Percentiles rank a stretch among this genome's conserved stretches.
Conservation (phyloP, 2,329 filamentous ascomycete genomes). For the Penicillium sp. region DNA sequence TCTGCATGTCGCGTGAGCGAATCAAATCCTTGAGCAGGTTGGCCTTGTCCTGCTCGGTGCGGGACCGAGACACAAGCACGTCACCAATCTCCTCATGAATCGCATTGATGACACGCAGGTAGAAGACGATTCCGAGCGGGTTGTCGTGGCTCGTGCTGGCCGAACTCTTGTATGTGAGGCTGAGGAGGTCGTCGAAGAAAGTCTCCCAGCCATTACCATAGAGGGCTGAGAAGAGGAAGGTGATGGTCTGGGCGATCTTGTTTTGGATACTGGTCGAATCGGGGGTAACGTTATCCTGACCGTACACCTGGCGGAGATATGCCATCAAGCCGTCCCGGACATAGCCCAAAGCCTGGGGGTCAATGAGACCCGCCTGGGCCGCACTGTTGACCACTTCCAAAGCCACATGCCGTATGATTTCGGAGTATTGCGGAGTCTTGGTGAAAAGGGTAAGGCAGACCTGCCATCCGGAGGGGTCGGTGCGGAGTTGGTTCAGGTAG, state of each 20-base stretch:
- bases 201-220: slow-evolving; percentile 79
- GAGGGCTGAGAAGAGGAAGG: slow-evolving; percentile 78
- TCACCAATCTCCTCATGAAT: slow-evolving; percentile 98
- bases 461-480: slow-evolving; percentile 81
- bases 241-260: slow-evolving; percentile 92
- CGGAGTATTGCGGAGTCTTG: slow-evolving; percentile 63
- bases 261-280: slow-evolving; percentile 80
- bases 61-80: slow-evolving; percentile 69
- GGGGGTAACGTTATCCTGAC: slow-evolving; percentile 46
- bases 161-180: slow-evolving; percentile 58
- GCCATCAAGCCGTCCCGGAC: slow-evolving; percentile 73
- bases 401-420: slow-evolving; percentile 78
- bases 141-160: slow-evolving; percentile 63
- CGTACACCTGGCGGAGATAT: slow-evolving; percentile 71
- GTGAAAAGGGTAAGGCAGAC: slow-evolving; percentile 79
- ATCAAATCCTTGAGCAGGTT: slow-evolving; percentile 85
- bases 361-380: slow-evolving; percentile 68
- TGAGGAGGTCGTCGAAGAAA: slow-evolving; percentile 84
- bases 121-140: slow-evolving; percentile 67
- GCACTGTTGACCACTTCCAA: slow-evolving; percentile 91
- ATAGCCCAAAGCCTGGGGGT: slow-evolving; percentile 58
- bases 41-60: slow-evolving; percentile 72
- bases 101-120: slow-evolving; percentile 76
- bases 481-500: slow-evolving; percentile 60
- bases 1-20: slow-evolving; percentile 74